Conservation (phyloP, 345 rosid genomes). For the Zanthoxylum bungeanum region DNA sequence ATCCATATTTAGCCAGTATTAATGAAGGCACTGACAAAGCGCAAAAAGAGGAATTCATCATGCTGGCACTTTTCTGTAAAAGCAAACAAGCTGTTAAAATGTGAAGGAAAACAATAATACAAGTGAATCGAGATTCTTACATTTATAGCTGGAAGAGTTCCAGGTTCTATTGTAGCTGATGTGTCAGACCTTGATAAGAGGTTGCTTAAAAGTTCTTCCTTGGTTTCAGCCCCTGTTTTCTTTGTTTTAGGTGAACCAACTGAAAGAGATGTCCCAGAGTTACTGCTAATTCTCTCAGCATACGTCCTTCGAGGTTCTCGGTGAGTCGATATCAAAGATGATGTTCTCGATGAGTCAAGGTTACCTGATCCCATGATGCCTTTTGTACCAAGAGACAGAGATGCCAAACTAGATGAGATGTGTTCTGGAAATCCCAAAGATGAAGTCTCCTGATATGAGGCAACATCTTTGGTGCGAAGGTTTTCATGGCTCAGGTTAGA, state of each 20-base stretch:
- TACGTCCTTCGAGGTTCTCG: slow-evolving; percentile 55
- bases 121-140: slow-evolving; percentile 41
- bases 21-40: neutral
- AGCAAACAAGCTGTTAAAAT: neutral
- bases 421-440: slow-evolving; percentile 53
- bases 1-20: neutral
- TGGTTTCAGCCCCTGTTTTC: slow-evolving; percentile 90
- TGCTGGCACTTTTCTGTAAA: neutral
- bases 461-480: slow-evolving; percentile 47
- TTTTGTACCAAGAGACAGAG: slow-evolving; percentile 40
- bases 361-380: slow-evolving; percentile 41
- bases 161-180: slow-evolving; percentile 44
- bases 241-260: slow-evolving; percentile 78
- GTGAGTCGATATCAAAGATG: slow-evolving; percentile 33
- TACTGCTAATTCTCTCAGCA: slow-evolving; percentile 84
- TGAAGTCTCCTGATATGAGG: slow-evolving; percentile 43
- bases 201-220: slow-evolving; percentile 62
- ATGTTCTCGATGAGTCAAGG: slow-evolving; percentile 49
- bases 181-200: slow-evolving; percentile 61
- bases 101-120: slow-evolving; percentile 11
- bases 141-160: slow-evolving; percentile 49
- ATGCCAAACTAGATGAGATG: slow-evolving; percentile 50
- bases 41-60: no score
- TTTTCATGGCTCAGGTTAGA: slow-evolving; percentile 40
- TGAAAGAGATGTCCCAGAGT: slow-evolving; percentile 54